phyloP scores from a whole-genome alignment of 139 green algal genomes.

The Raphidocelis subcapitata region DNA sequence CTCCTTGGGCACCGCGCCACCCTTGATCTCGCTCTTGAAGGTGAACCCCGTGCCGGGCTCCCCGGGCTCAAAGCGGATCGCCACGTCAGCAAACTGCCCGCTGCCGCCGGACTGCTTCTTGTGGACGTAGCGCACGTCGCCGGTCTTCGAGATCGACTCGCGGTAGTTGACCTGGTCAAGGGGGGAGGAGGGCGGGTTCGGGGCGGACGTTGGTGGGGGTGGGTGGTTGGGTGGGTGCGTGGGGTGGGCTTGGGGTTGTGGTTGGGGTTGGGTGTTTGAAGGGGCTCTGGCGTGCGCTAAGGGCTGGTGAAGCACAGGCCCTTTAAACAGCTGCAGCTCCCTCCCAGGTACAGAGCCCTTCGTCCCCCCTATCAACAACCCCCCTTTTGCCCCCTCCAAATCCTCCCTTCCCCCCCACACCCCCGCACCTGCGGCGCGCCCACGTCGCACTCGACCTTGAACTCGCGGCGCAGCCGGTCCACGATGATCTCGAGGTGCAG shows the following conservation, averaged over 20 bases:
- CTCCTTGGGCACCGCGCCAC: slow-evolving; percentile 95
- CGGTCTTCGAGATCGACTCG: slow-evolving; percentile 84
- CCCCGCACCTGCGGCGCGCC: slow-evolving; percentile 79
- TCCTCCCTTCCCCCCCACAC: background rate
- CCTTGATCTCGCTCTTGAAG: slow-evolving; percentile 98
- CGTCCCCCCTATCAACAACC: too few relatives aligned
- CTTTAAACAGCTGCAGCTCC: too few relatives aligned
- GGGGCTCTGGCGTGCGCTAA: too few relatives aligned
- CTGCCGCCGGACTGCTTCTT: slow-evolving; percentile 98
- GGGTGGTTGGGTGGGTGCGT: background rate
- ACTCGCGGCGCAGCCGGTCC: slow-evolving; percentile 95
- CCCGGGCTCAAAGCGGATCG: slow-evolving; percentile 93
- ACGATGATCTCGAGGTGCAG: slow-evolving; percentile 99
- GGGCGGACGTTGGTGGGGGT: background rate
- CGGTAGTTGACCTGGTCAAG: slow-evolving; percentile 95
- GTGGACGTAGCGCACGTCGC: slow-evolving; percentile 91
- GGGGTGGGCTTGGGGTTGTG: background rate
- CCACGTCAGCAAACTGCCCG: slow-evolving; percentile 97
- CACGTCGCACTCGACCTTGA: slow-evolving; percentile 95
- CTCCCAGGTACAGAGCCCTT: too few relatives aligned
- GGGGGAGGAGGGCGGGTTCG: background rate
- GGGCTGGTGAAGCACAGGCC: too few relatives aligned
- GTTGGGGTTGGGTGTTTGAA: too few relatives aligned
- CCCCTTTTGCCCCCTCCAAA: background rate
- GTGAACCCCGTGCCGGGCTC: slow-evolving; percentile 94